Evolutionary conservation across 306 rosid genomes (phyloP).

Genomic region (Quercus engelmannii): DNA sequence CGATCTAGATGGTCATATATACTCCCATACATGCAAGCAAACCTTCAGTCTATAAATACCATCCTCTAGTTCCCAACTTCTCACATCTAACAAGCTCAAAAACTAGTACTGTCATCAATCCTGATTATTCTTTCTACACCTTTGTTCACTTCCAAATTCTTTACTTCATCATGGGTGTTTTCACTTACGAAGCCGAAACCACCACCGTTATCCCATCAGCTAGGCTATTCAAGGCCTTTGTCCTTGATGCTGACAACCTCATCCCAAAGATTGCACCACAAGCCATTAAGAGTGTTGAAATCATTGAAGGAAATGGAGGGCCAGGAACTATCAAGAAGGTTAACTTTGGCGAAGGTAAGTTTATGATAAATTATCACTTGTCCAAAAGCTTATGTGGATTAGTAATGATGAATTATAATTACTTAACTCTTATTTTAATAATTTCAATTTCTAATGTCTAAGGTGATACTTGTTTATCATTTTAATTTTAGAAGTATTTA

Average conservation of each 20-base stretch:
- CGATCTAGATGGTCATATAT: background rate
- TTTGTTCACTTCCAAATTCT: background rate
- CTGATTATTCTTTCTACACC: background rate
- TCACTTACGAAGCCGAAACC: slow-evolving; percentile 22
- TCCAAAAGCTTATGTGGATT: no score
- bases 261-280: slow-evolving; percentile 40
- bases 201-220: slow-evolving; percentile 35
- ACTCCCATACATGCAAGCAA: background rate
- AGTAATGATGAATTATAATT: no score
- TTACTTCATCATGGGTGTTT: slow-evolving; percentile 41
- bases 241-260: slow-evolving; percentile 31
- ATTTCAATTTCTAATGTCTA: no score
- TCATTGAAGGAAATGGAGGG: slow-evolving; percentile 47
- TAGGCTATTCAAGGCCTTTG: slow-evolving; percentile 48
- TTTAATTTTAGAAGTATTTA: no score
- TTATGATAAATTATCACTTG: background rate
- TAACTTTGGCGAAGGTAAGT: slow-evolving; percentile 22
- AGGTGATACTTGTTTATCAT: no score
- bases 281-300: slow-evolving; percentile 21
- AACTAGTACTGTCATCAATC: background rate
- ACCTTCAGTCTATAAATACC: background rate
- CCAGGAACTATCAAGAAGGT: slow-evolving; percentile 57
- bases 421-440: no score
- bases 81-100: background rate
- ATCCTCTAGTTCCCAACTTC: no score